A percentile compares a stretch with the other conserved stretches of the same genome.
Evolutionary conservation across 2,329 filamentous ascomycete species (phyloP).

Genomic region (Colletotrichum caudatum): DNA sequence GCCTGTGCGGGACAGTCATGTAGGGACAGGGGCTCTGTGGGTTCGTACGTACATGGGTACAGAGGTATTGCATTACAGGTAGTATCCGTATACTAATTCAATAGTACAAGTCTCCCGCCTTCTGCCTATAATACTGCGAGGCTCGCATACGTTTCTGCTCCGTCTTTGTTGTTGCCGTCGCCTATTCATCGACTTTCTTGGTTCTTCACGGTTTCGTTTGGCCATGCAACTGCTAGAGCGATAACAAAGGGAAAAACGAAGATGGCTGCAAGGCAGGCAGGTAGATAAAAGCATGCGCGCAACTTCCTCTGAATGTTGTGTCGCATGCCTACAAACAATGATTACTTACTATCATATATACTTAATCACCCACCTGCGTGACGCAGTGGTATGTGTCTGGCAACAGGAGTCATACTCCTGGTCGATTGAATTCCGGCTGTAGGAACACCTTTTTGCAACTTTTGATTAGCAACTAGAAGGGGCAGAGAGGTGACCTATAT

Average conservation of each 20-base stretch:
- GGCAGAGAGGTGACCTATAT: too few relatives aligned
- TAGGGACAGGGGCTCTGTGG: background rate
- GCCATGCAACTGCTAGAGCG: background rate
- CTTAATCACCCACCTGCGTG: too few relatives aligned
- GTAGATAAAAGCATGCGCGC: background rate
- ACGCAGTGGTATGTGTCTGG: too few relatives aligned
- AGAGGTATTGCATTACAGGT: background rate
- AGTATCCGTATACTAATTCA: background rate
- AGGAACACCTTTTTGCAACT: too few relatives aligned
- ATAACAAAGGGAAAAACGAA: background rate
- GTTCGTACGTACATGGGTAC: background rate
- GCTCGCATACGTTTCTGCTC: background rate
- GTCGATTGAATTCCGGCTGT: too few relatives aligned
- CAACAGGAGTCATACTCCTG: too few relatives aligned
- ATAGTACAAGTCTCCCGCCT: background rate
- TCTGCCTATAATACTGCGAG: background rate
- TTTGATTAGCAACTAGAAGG: too few relatives aligned
- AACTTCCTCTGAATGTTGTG: background rate
- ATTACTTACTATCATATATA: background rate
- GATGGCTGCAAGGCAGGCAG: background rate
- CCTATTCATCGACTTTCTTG: background rate
- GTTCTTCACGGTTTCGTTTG: background rate
- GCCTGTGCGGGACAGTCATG: background rate
- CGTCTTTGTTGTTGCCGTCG: background rate
- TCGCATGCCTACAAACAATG: background rate